phyloP scores from a whole-genome alignment of 2,329 filamentous ascomycete species.

The Pestalotiopsis sp. region DNA sequence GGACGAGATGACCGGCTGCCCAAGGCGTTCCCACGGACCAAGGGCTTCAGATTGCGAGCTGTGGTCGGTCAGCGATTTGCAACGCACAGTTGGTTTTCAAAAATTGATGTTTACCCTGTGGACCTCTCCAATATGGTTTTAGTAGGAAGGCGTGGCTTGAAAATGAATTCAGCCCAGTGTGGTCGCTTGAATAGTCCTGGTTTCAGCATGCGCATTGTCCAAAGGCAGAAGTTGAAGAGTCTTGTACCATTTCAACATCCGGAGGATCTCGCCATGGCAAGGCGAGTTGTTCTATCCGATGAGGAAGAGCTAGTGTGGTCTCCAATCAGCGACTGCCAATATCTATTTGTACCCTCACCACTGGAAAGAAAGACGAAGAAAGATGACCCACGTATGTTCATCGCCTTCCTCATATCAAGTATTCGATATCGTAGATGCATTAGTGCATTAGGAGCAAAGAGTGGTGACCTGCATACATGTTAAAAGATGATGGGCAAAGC shows the following conservation, averaged over 20 bases:
- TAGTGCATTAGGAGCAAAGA: slow-evolving; percentile 59
- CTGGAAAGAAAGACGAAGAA: slow-evolving; percentile 15
- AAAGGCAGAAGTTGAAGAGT: not conserved
- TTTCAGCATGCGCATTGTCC: not conserved
- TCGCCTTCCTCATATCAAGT: slow-evolving; percentile 53
- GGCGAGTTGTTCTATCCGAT: slow-evolving; percentile 26
- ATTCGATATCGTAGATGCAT: slow-evolving; percentile 52
- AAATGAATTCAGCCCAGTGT: slow-evolving; percentile 66
- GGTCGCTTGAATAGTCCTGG: slow-evolving; percentile 37
- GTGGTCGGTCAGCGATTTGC: not conserved
- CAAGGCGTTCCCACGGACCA: slow-evolving; percentile 37
- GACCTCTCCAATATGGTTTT: slow-evolving; percentile 50
- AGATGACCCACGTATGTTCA: slow-evolving; percentile 50
- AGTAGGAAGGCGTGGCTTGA: slow-evolving; percentile 54
- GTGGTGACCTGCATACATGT: slow-evolving; percentile 42
- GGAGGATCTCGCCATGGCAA: slow-evolving; percentile 27
- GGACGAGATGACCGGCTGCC: slow-evolving; percentile 45
- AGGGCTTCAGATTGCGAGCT: slow-evolving; percentile 27
- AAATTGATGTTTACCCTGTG: slow-evolving; percentile 27
- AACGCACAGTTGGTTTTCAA: not conserved
- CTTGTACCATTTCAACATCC: slow-evolving; percentile 28
- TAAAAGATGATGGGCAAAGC: slow-evolving; percentile 13
- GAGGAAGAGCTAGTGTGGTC: slow-evolving; percentile 25
- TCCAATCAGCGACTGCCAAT: not conserved
- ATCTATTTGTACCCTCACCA: not conserved